Conservation (phyloP, 345 rosid genomes). For the Sisymbrium altissimum region DNA sequence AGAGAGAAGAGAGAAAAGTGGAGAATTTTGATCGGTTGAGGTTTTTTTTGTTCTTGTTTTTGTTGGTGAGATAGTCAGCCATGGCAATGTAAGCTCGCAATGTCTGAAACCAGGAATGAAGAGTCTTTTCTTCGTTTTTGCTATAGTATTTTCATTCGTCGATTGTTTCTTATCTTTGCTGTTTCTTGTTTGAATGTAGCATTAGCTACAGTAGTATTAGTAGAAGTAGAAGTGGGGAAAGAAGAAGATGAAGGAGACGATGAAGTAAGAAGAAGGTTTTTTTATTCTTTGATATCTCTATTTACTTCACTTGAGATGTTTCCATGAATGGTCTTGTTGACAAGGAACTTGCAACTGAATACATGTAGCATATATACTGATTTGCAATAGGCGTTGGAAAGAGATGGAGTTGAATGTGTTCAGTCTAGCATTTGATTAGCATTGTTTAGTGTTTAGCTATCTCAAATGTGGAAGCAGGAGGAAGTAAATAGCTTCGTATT, state of each 20-base stretch:
- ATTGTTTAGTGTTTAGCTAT: neutral
- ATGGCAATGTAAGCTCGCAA: constrained; percentile 47
- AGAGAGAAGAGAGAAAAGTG: neutral
- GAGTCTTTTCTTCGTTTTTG: constrained; percentile 23
- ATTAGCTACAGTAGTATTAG: constrained; percentile 23
- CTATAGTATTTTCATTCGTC: constrained; percentile 4
- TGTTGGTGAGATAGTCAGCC: constrained; percentile 34
- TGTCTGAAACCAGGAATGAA: constrained; percentile 39
- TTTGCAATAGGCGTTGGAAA: constrained; percentile 10
- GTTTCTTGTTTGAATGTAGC: constrained; percentile 16
- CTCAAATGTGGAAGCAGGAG: neutral
- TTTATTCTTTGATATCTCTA: constrained; percentile 3
- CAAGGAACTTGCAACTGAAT: neutral
- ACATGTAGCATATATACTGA: neutral
- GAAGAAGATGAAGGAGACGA: neutral
- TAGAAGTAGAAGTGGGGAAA: constrained; percentile 22
- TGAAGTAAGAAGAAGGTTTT: neutral
- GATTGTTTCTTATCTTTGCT: neutral
- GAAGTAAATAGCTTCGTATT: neutral
- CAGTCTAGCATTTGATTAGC: neutral
- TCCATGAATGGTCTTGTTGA: neutral
- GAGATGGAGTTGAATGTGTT: neutral
- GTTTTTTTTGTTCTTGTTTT: constrained; percentile 5
- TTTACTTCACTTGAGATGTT: neutral
- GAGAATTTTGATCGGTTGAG: constrained; percentile 14